phyloP scores from a whole-genome alignment of 78 protist genomes.

The Dictyostelium firmibasis region DNA sequence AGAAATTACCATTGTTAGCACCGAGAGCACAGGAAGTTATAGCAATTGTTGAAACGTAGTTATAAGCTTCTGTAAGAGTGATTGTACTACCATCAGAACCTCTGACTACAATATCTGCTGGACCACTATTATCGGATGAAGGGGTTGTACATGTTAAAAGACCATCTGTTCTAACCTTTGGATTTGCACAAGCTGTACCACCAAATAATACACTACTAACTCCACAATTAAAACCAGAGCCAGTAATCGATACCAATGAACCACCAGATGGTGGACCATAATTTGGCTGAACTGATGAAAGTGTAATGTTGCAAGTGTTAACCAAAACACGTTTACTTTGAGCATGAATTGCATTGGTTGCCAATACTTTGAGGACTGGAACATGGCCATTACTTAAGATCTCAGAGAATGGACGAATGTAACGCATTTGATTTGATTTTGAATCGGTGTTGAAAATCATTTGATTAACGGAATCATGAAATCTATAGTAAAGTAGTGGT shows the following conservation, averaged over 20 bases:
- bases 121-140: background rate
- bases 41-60: background rate
- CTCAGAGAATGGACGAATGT: constrained; percentile 47
- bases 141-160: background rate
- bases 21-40: background rate
- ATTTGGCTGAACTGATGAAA: background rate
- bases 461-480: constrained; percentile 34
- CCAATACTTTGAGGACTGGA: constrained; percentile 50
- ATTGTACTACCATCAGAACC: background rate
- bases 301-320: background rate
- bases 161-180: background rate
- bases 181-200: background rate
- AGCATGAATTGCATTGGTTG: background rate
- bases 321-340: background rate
- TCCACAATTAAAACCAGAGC: constrained; percentile 40
- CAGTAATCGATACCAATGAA: background rate
- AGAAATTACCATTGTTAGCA: background rate
- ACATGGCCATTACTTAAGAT: background rate
- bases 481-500: constrained; percentile 55
- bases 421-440: constrained; percentile 74
- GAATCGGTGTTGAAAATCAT: constrained; percentile 48
- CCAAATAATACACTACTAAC: constrained; percentile 9
- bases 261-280: constrained; percentile 45
- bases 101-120: constrained; percentile 15
- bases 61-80: background rate